phyloP scores from a whole-genome alignment of 78 protist species.

The Polysphondylium violaceum region DNA sequence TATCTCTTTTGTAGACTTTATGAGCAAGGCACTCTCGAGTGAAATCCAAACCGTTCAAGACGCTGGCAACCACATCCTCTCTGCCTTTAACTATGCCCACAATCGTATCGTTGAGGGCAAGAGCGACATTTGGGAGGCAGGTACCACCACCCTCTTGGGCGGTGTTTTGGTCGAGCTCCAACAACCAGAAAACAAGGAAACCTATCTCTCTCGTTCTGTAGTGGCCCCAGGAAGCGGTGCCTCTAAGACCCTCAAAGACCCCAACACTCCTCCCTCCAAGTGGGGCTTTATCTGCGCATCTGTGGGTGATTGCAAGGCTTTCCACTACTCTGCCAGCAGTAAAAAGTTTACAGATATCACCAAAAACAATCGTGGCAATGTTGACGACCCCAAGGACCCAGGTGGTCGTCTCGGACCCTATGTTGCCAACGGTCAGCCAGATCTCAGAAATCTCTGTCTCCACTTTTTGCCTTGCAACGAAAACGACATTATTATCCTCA shows the following conservation, averaged over 20 bases:
- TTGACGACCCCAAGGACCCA: slow-evolving; percentile 79
- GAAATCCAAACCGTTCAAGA: slow-evolving; percentile 81
- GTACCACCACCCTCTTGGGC: slow-evolving; percentile 83
- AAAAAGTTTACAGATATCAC: slow-evolving; percentile 80
- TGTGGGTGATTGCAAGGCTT: slow-evolving; percentile 84
- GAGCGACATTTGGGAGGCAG: slow-evolving; percentile 81
- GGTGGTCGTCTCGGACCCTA: slow-evolving; percentile 87
- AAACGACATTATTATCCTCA: slow-evolving; percentile 70
- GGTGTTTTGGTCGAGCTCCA: slow-evolving; percentile 76
- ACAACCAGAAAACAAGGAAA: background rate
- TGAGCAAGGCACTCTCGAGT: slow-evolving; percentile 42
- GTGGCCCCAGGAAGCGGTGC: no score
- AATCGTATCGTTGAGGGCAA: slow-evolving; percentile 77
- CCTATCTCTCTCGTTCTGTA: background rate
- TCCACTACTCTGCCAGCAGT: slow-evolving; percentile 38
- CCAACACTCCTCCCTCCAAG: slow-evolving; percentile 60
- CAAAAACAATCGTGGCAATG: slow-evolving; percentile 79
- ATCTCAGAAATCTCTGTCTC: slow-evolving; percentile 79
- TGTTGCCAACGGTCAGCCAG: slow-evolving; percentile 84
- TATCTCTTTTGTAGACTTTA: slow-evolving; percentile 76
- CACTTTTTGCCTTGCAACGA: slow-evolving; percentile 62
- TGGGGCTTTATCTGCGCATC: slow-evolving; percentile 81
- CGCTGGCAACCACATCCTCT: slow-evolving; percentile 77
- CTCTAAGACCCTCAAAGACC: no score
- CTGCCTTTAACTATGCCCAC: slow-evolving; percentile 75